Base-by-base conservation (phyloP, 2,329 filamentous ascomycete species). In the Stenocarpella maydis region DNA sequence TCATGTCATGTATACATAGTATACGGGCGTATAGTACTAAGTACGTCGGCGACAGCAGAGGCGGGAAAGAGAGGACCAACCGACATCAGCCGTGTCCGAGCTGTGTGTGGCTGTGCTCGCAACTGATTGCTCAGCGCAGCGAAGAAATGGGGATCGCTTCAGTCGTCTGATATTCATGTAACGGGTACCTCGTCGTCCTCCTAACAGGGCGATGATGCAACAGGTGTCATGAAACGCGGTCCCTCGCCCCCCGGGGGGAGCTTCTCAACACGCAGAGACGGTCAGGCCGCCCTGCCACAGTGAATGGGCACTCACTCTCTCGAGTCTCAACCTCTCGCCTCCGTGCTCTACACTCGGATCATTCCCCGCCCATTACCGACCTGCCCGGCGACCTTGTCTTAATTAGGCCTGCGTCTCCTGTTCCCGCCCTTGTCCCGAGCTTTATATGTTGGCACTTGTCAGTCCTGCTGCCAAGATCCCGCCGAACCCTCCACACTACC, bases 141-240 rank as follows among this genome's bases (percentile, higher is more conserved):
- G 37, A 41, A 41, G 47, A 43, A 50, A 26, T 54, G 39, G 34
- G 50, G 19, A 55, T 34, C 19, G 19, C 28, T 43, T 63, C 41
- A 34, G 1, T 69, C 50, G 19, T 52, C 21, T 55, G 26, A 50
- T 67, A 60, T 69, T 66, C 68, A 69, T 8, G n/a, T 69, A 66
- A 31, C 43, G 43, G 41, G 37, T 67, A 24, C n/a, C 24, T 43
- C 64, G 39, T 55, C 19, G 24, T 49, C 63, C 53, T 54, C 49
- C 15, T 24, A 47, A 4, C 12, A 28, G 26, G 28, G 53, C 34
- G 17, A 67, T 66, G 68, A 69, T 69, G 61, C 45, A 69, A 69
- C 60, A 52, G 28, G 50, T 52, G 41, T 65, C 61, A 53, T 66
- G 45, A 53, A 69, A 69, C 66, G 50, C 37, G 21, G 43, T 43